A percentile compares a stretch with the other conserved stretches of the same genome.
Evolutionary conservation across 805 yeast genomes (phyloP).

Genomic region (Wickerhamiella qilinensis): DNA sequence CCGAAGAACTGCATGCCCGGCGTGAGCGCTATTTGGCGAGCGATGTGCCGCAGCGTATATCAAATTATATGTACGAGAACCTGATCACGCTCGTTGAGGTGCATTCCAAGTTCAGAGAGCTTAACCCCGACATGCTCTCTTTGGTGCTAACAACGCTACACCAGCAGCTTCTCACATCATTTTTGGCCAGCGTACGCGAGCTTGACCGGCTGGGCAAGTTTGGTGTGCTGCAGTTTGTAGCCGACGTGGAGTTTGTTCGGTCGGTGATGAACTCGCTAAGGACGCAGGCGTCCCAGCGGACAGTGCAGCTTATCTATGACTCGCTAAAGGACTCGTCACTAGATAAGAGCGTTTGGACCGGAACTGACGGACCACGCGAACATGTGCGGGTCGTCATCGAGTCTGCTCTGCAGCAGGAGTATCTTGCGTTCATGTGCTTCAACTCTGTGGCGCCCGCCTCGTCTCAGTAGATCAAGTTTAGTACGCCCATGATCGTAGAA

Average conservation of each 20-base stretch:
- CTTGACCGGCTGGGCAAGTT: conserved; percentile 30
- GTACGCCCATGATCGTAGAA: background rate
- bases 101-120: conserved; percentile 34
- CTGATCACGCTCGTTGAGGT: conserved; percentile 33
- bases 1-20: conserved; percentile 29
- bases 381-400: conserved; percentile 12
- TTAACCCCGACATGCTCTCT: conserved; percentile 31
- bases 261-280: conserved; percentile 18
- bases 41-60: conserved; percentile 20
- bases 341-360: conserved; percentile 16
- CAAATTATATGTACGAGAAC: conserved; percentile 31
- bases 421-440: conserved; percentile 12
- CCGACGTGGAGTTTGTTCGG: conserved; percentile 39
- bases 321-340: conserved; percentile 12
- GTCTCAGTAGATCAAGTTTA: background rate
- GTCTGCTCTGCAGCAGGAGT: conserved; percentile 9
- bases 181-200: conserved; percentile 27
- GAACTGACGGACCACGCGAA: conserved; percentile 15
- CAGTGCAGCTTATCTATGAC: conserved; percentile 10
- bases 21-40: conserved; percentile 31
- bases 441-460: conserved; percentile 2
- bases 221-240: conserved; percentile 34
- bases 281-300: conserved; percentile 10
- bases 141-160: conserved; percentile 31
- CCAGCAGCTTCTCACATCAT: conserved; percentile 25